Base-by-base conservation (phyloP, 306 rosid genomes). In the Prosopis cineraria region DNA sequence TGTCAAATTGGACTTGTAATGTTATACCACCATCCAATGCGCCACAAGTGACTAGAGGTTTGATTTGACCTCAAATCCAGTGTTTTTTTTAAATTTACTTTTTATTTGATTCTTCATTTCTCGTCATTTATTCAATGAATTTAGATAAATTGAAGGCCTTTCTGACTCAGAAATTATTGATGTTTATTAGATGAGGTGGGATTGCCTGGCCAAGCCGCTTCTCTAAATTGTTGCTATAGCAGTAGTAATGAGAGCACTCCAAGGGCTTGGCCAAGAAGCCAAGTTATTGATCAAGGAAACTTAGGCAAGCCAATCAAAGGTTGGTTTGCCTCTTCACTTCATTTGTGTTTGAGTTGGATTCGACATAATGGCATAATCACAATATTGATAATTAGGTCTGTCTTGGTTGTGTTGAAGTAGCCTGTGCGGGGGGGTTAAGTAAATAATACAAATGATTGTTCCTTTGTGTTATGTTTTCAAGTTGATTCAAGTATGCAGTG, bases 161-260 rank as follows among this genome's bases (percentile, higher is more conserved):
- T 59, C 62, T 79, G 68, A 80, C 76, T 27, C 30, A 25, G 52
- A 45, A 74, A 56, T 14, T 71, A 47, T 25, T 75, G 63, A 73
- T 59, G 22, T 76, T 62, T 78, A 58, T 75, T 82, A 89, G 97
- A 89, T 65, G 89, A 86, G 64, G 80, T 75, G 34, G 84, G 85
- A 56, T 64, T 80, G 79, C 66, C 77, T 24, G 87, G 87, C 37
- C 82, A 84, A 80, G 72, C 87, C 12, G 76, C 55, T 67, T 90
- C 88, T 50, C 80, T 44, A 37, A 86, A 83, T 79, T 78, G 87
- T 80, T 79, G 91, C 87, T 48, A 85, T 77, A 89, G 91, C 79
- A 87, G 95, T 70, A 89, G 92, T 68, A 89, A 84, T 24, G 96
- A 89, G 81, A 92, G 86, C 90, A 81, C 81, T 37, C 90, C 83